Percentiles rank a stretch among this genome's conserved stretches.
Evolutionary conservation across 2,329 filamentous ascomycete genomes (phyloP).

Genomic region (Aspergillus pseudoviridinutans): DNA sequence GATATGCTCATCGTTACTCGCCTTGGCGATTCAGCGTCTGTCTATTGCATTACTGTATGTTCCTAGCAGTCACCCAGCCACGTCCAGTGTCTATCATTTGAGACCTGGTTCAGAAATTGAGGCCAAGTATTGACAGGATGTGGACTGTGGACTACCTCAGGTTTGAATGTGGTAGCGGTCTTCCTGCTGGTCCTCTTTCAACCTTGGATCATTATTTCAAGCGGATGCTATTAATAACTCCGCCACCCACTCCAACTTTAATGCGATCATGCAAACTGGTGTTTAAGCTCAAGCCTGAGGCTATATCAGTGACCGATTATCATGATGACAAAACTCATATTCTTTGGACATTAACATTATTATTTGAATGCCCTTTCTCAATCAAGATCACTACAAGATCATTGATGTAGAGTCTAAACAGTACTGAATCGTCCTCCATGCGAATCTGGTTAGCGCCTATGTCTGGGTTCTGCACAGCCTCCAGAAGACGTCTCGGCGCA

Average conservation of each 20-base stretch:
- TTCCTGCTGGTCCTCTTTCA: not conserved
- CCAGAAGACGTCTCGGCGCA: not conserved
- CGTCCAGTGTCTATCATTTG: not conserved
- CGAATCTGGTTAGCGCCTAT: not conserved
- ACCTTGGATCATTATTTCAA: not conserved
- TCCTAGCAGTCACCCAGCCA: not conserved
- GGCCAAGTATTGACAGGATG: not conserved
- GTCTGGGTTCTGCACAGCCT: not conserved
- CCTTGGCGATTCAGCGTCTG: not conserved
- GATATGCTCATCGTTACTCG: not conserved
- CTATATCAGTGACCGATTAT: not conserved
- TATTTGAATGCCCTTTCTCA: not conserved
- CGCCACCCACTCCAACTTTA: slow-evolving; percentile 6
- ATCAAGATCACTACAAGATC: not conserved
- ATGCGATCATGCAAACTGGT: not conserved
- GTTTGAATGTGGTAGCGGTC: not conserved
- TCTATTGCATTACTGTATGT: not conserved
- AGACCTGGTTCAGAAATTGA: not conserved
- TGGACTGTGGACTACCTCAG: not conserved
- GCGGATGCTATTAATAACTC: slow-evolving; percentile 4
- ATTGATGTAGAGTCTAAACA: not conserved
- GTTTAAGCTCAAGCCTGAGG: slow-evolving; percentile 1
- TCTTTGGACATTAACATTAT: not conserved
- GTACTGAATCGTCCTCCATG: not conserved
- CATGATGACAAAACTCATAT: not conserved